phyloP scores from a whole-genome alignment of 2,329 filamentous ascomycete species.

The Fusarium illudens region DNA sequence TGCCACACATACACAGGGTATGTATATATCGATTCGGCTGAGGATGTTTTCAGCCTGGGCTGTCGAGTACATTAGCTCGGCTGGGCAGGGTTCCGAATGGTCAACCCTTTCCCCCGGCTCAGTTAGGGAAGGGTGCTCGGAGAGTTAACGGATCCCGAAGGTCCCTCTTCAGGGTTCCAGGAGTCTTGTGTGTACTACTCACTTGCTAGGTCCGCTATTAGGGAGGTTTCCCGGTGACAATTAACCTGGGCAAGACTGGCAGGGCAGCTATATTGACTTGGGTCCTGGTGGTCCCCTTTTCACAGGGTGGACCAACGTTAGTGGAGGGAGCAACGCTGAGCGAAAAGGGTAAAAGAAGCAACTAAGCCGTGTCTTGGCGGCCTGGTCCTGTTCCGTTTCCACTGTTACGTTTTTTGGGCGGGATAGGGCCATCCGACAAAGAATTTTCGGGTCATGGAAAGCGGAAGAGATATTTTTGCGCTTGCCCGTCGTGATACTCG shows the following conservation, averaged over 20 bases:
- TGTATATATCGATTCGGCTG: not conserved
- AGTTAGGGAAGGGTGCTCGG: conserved; percentile 3
- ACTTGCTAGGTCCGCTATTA: not conserved
- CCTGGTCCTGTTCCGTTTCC: not conserved
- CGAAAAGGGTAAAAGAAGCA: not conserved
- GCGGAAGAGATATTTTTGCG: not conserved
- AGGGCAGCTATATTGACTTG: not conserved
- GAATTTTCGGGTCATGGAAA: not conserved
- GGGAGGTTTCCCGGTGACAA: not conserved
- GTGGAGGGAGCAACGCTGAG: not conserved
- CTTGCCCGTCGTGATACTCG: not conserved
- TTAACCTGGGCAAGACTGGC: not conserved
- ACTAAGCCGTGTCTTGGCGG: not conserved
- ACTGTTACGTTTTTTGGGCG: not conserved
- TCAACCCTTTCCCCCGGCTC: not conserved
- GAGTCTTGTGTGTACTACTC: not conserved
- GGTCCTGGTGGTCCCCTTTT: not conserved
- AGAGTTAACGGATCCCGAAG: conserved; percentile 25
- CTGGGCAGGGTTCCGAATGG: not conserved
- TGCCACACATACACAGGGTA: not conserved
- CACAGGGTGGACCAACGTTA: not conserved
- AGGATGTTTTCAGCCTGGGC: not conserved
- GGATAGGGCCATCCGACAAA: too few relatives aligned
- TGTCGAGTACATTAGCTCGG: not conserved
- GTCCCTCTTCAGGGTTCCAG: not conserved